Conservation (phyloP, 495 filamentous ascomycete species). For the Tuber indicum region DNA sequence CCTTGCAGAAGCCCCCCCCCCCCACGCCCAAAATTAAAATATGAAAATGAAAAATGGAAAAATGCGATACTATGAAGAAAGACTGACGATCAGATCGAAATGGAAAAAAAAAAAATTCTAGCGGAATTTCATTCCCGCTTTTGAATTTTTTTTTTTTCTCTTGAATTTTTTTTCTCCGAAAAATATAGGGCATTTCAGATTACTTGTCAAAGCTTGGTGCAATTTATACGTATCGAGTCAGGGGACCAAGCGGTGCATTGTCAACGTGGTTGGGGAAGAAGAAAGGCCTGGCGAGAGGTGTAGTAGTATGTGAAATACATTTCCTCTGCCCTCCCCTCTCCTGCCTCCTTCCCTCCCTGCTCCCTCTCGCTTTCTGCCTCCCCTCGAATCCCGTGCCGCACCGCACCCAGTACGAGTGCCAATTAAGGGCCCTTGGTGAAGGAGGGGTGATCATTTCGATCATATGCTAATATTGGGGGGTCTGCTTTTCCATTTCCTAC, state of each 20-base stretch:
- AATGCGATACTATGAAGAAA: not conserved
- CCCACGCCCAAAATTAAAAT: not conserved
- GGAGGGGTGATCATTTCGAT: not conserved
- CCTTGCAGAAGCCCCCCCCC: not conserved
- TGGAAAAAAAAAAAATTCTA: not conserved
- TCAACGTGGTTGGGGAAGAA: slow-evolving; percentile 22
- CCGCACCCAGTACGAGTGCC: no score
- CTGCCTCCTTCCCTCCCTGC: not conserved
- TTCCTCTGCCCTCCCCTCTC: not conserved
- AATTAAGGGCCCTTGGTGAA: not conserved
- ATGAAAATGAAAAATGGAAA: not conserved
- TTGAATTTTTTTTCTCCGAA: not conserved
- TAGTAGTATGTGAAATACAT: slow-evolving; percentile 32
- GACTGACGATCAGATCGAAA: not conserved
- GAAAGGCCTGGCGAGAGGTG: slow-evolving; percentile 6
- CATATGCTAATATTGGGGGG: not conserved
- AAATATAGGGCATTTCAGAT: slow-evolving; percentile 46
- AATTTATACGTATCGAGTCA: slow-evolving; percentile 44
- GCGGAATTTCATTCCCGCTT: not conserved
- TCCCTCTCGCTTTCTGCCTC: not conserved
- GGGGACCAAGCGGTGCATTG: slow-evolving; percentile 31
- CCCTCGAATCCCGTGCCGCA: not conserved
- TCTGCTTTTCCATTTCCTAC: not conserved
- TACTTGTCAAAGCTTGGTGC: slow-evolving; percentile 52
- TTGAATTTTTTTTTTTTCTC: not conserved